Conservation (phyloP, 2,329 filamentous ascomycete genomes). For the Paraphoma sp. region DNA sequence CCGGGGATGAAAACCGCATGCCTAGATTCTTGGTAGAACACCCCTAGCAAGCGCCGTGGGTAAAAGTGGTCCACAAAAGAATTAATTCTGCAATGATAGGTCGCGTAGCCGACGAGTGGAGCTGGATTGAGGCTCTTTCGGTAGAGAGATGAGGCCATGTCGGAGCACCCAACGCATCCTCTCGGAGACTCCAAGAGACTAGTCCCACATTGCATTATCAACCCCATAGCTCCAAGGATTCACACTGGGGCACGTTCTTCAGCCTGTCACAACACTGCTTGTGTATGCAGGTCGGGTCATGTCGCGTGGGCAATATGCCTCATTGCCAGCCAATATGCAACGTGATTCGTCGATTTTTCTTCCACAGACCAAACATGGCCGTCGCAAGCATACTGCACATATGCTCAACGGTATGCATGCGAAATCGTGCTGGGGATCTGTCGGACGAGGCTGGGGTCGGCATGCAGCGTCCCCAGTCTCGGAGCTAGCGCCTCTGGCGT, state of each 20-base stretch:
- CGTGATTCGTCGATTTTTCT: neutral
- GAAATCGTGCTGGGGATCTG: neutral
- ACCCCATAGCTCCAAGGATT: neutral
- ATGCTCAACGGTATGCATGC: neutral
- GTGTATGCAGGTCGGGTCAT: constrained; percentile 1
- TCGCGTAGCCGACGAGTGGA: neutral
- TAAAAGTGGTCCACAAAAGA: too few relatives aligned
- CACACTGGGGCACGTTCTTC: too few relatives aligned
- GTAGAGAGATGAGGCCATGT: neutral
- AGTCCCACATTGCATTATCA: neutral
- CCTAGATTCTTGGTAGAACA: too few relatives aligned
- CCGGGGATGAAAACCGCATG: too few relatives aligned
- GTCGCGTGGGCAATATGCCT: constrained; percentile 4
- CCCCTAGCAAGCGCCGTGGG: too few relatives aligned
- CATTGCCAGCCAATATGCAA: neutral
- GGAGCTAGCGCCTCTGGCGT: constrained; percentile 2
- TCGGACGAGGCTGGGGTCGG: neutral
- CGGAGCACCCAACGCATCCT: neutral
- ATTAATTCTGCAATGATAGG: neutral
- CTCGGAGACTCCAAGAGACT: neutral
- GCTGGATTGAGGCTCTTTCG: neutral
- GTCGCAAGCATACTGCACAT: neutral
- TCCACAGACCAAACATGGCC: neutral
- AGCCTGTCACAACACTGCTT: neutral
- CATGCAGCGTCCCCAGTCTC: neutral